Evolutionary conservation across 106 monocot species (phyloP), one percentile per base, ranked within the genome.

Genomic region (Platanthera guangdongensis): DNA sequence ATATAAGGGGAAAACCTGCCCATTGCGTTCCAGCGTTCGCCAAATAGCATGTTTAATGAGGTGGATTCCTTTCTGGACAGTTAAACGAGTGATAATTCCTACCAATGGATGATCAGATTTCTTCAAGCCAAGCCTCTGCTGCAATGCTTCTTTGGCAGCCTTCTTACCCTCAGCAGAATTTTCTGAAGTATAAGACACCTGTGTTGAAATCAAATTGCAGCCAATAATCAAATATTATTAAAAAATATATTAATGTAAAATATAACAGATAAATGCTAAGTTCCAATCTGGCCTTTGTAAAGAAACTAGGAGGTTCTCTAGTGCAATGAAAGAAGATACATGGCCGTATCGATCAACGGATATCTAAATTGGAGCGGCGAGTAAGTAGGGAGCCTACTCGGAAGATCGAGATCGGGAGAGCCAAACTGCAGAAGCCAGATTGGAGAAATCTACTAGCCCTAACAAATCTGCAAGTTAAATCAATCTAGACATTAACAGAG

Each of bases 11-110:
- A 62, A 19, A 51, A 94, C 97, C 97, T 97, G 97, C 47, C 97
- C 93, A 85, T 82, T 82, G 47, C 82, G 82, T 12, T 94, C 97
- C 21, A 97, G 72, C 52, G 88, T 87, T 63, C 77, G 82, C 76
- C 72, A 81, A 73, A 97, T 89, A n/a, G 97, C 89, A 84, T 97
- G 97, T 76, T 91, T 97, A 54, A 97, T 97, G 46, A 97, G 94
- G 76, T 97, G 93, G 82, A 97, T 91, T 77, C 97, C 97, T 81
- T 97, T 97, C 64, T 97, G 97, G 64, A 88, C 87, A 45, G 97
- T 97, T 71, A 97, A 81, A n/a, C 97, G 91, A 57, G 89, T 87
- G 72, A 97, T 91, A 15, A 97, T 92, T 74, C 97, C 97, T 30
- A 97, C 84, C 74, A 97, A 68, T 75, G 97, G 97, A 18, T 60